These are phyloP conservation scores for Nakataea oryzae DNA, from an alignment of 2,329 filamentous ascomycete genomes.

Conservation along the genomic window DNA sequence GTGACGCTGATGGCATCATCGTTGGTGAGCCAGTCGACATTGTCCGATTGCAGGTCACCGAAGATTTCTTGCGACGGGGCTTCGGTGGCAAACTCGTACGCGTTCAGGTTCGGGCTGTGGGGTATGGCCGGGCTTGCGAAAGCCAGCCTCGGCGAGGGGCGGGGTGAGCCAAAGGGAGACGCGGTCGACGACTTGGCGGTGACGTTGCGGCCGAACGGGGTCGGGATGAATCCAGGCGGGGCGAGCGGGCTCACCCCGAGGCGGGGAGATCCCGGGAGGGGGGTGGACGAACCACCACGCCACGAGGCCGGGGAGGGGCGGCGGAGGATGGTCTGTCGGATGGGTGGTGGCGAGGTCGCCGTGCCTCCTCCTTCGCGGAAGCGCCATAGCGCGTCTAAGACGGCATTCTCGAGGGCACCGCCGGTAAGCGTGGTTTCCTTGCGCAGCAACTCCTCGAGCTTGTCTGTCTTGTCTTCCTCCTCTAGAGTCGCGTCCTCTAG, in stretches of 20 bases:
- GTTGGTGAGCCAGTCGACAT: conserved; percentile 94
- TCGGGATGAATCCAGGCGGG: conserved; percentile 72
- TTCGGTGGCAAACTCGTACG: conserved; percentile 86
- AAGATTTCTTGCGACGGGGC: conserved; percentile 72
- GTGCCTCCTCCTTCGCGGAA: conserved; percentile 57
- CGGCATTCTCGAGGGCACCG: conserved; percentile 73
- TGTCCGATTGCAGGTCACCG: conserved; percentile 84
- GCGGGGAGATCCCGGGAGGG: conserved; percentile 72
- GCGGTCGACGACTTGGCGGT: conserved; percentile 67
- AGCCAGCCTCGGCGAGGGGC: conserved; percentile 82
- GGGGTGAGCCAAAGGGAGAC: conserved; percentile 88
- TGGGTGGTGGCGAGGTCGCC: conserved; percentile 67
- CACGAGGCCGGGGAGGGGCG: conserved; percentile 88
- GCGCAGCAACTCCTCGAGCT: conserved; percentile 74
- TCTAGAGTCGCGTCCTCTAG: conserved; percentile 73
- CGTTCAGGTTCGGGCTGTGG: conserved; percentile 86
- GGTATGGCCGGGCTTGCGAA: conserved; percentile 85
- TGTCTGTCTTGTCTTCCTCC: conserved; percentile 93
- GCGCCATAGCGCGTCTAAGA: conserved; percentile 85
- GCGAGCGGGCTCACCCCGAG: conserved; percentile 73
- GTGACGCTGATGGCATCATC: conserved; percentile 74
- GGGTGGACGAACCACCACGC: conserved; percentile 67
- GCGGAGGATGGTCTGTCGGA: conserved; percentile 81
- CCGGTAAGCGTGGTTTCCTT: conserved; percentile 69
- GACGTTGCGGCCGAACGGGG: conserved; percentile 65